Base-by-base conservation (phyloP, 176 grass and related monocot genomes). In the Ensete glaucum region DNA sequence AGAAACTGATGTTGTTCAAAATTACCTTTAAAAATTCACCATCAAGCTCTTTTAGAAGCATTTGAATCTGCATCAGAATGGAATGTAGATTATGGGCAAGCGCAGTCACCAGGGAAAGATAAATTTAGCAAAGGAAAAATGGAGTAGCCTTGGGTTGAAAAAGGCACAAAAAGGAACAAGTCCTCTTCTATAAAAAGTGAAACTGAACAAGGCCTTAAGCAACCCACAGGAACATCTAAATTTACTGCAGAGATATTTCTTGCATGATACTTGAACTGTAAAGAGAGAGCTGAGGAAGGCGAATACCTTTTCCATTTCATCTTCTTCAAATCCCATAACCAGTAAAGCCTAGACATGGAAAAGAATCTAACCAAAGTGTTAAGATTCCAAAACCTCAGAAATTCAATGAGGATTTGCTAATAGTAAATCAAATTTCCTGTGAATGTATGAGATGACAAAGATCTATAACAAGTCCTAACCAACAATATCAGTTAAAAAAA, bases 11-110 rank as follows among this genome's bases (percentile, higher is more conserved):
- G 51, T 48, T 76, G 43, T 77, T 74, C 11, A 12, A 49, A 66
- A 59, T 78, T 93, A 90, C 94, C 94, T 93, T 98, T 75, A 98
- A 80, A 79, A 98, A 98, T 29, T 91, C 86, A 64, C 94, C 94
- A 34, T 91, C 94, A 27, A 98, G 88, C 22, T 86, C 94, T 82
- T 85, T 91, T 49, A 98, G 78, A 76, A 98, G 85, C 55, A 77
- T 69, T 82, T 84, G 84, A 85, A 98, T 78, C 94, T 98, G 84
- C 63, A 85, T 57, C 8, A 81, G 10, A 78, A 73, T 26, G 63
- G 66, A 54, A 71, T 29, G 13, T 16, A 65, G 8, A 21, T 19
- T 64, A 23, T 26, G 26, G 26, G 22, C 11, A 65, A 43, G 0
- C 8, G 26, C 8, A 3, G 21, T 10, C n/a, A 50, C 2, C 19